Evolutionary conservation across 208 protist genomes (phyloP).

Genomic region (Angomonas ambiguus): DNA sequence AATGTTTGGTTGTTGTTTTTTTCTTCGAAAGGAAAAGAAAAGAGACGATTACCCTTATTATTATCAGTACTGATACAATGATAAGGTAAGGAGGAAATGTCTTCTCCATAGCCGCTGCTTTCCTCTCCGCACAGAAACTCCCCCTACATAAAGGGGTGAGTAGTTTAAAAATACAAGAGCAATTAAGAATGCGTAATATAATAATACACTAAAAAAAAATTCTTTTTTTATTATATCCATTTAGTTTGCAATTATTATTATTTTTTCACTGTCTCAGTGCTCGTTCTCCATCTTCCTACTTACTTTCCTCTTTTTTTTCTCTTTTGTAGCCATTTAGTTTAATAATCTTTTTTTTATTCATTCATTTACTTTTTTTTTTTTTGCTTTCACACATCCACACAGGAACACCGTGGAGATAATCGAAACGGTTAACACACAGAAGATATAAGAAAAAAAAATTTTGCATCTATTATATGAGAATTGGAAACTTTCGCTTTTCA

Average conservation of each 20-base stretch:
- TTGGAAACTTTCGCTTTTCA: too few relatives aligned
- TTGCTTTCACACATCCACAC: too few relatives aligned
- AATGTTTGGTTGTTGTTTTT: not conserved
- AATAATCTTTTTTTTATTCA: not conserved
- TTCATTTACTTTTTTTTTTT: not conserved
- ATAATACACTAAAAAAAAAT: not conserved
- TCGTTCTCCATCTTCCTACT: not conserved
- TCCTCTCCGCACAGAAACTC: too few relatives aligned
- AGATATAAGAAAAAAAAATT: constrained; percentile 2
- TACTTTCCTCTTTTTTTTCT: not conserved
- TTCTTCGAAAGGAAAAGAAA: not conserved
- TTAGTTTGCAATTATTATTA: not conserved
- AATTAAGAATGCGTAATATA: too few relatives aligned
- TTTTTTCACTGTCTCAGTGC: not conserved
- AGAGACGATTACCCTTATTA: not conserved
- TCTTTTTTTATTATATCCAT: not conserved
- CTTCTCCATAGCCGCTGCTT: too few relatives aligned
- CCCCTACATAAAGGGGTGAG: not conserved
- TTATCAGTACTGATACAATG: not conserved
- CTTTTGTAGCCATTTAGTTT: not conserved
- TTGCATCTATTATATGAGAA: too few relatives aligned
- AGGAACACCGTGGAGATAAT: too few relatives aligned
- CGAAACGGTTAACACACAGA: not conserved
- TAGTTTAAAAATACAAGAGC: too few relatives aligned
- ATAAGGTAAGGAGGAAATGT: too few relatives aligned